Conservation (phyloP, 2,329 filamentous ascomycete species). For the Xylariaceae sp. region DNA sequence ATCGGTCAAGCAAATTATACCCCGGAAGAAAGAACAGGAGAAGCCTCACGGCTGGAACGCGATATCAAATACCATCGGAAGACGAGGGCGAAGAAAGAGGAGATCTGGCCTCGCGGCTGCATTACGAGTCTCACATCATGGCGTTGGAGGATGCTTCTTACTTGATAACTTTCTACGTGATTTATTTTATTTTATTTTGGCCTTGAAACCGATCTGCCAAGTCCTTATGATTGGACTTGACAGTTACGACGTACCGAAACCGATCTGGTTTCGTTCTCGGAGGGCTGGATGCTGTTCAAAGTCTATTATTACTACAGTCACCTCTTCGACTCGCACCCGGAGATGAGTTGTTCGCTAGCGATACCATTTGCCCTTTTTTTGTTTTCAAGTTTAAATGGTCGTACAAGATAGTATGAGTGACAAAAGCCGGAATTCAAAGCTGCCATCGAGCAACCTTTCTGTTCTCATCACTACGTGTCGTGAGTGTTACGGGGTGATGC, state of each 20-base stretch:
- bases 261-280: background rate
- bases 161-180: background rate
- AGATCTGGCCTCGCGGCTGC: constrained; percentile 17
- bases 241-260: background rate
- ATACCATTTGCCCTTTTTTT: constrained; percentile 15
- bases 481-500: too few relatives aligned
- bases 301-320: background rate
- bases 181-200: too few relatives aligned
- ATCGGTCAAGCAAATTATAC: background rate
- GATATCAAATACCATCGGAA: background rate
- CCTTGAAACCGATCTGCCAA: background rate
- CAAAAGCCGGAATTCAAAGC: too few relatives aligned
- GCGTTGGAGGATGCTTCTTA: constrained; percentile 8
- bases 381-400: background rate
- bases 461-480: too few relatives aligned
- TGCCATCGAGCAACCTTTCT: too few relatives aligned
- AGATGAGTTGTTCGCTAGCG: constrained; percentile 5
- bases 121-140: constrained; percentile 10
- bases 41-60: constrained; percentile 16
- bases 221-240: background rate
- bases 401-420: background rate
- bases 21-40: constrained; percentile 12
- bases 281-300: background rate
- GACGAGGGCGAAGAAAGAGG: constrained; percentile 15
- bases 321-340: background rate